Base-by-base conservation (phyloP, 2,329 filamentous ascomycete genomes). In the Cladosporium sphaerospermum region DNA sequence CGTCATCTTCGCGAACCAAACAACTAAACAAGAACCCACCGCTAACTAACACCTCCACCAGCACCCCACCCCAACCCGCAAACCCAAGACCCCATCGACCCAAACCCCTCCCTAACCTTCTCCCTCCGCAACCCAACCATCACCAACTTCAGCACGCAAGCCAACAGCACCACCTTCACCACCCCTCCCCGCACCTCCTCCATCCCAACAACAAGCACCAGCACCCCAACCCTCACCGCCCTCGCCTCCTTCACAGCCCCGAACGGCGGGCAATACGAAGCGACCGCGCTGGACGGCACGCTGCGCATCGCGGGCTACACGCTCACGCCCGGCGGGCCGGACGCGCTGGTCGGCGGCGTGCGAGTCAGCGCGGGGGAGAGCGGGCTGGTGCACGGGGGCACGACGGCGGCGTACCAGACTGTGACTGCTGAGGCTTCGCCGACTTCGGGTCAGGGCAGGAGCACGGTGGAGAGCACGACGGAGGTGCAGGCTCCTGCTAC, bases 161-260 rank as follows among this genome's bases (percentile, higher is more conserved):
- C 43, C 48, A 37, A 40, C 18, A 37, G 31, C 32, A 37, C 39
- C 4, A 2, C 47, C 10, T 16, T 6, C 47, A 9, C 8, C n/a
- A 33, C 37, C 47, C 19, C 18, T 19, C 40, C 9, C 40, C 19
- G 9, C 40, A 14, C 6, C 10, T n/a, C 16, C 16, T 18, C 16
- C 3, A 16, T 16, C 16, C 16, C 16, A 16, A 16, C 16, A 16
- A 16, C 16, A 16, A 16, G 16, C 16, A 16, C 16, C 40, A 5
- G 31, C 16, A 9, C 40, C 6, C 31, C 48, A 9, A 34, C 31
- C 32, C 16, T 51, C 32, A 51, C 48, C 40, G 31, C 43, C 9
- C 46, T 53, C 43, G 51, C 51, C 9, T 43, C 32, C 23, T 53
- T 53, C 51, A 53, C 51, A 3, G 45, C 40, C 18, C 51, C 51